Evolutionary conservation across 129 eudicot genomes (phyloP).

Genomic region (Pulicaria dysenterica): DNA sequence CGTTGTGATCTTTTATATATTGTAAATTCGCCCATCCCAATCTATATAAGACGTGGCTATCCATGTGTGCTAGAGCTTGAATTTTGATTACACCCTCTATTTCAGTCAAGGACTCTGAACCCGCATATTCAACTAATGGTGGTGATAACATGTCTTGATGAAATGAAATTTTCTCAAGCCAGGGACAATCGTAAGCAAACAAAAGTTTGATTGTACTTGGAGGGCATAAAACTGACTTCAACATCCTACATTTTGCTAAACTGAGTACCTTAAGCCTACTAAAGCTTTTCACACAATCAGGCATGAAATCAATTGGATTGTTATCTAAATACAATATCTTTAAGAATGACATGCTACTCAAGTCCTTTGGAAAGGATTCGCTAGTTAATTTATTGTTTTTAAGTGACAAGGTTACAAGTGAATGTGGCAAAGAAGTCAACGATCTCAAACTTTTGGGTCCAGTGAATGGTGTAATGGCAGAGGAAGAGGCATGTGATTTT

Average conservation of each 20-base stretch:
- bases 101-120: not conserved
- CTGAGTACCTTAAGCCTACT: not conserved
- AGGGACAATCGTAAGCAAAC: accelerated
- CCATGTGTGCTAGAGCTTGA: constrained; percentile 4
- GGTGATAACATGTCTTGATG: not conserved
- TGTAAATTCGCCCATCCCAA: constrained; percentile 17
- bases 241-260: not conserved
- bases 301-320: constrained; percentile 26
- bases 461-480: too few species aligned
- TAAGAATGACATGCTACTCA: not conserved
- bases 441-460: not conserved
- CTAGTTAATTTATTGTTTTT: not conserved
- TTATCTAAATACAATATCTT: not conserved
- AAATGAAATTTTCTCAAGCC: not conserved
- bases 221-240: constrained; percentile 10
- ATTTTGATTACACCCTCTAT: constrained; percentile 4
- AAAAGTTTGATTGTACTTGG: not conserved
- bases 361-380: constrained; percentile 18
- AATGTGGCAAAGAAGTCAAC: not conserved
- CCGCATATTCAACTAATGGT: too few species aligned
- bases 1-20: not conserved
- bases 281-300: constrained; percentile 20
- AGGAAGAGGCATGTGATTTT: not conserved
- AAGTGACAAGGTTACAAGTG: constrained; percentile 23
- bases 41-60: not conserved